Percentiles rank a stretch among this genome's conserved stretches.
These are phyloP conservation scores for Zelonia costaricensis DNA, from an alignment of 208 protist species.

Conservation along the genomic window DNA sequence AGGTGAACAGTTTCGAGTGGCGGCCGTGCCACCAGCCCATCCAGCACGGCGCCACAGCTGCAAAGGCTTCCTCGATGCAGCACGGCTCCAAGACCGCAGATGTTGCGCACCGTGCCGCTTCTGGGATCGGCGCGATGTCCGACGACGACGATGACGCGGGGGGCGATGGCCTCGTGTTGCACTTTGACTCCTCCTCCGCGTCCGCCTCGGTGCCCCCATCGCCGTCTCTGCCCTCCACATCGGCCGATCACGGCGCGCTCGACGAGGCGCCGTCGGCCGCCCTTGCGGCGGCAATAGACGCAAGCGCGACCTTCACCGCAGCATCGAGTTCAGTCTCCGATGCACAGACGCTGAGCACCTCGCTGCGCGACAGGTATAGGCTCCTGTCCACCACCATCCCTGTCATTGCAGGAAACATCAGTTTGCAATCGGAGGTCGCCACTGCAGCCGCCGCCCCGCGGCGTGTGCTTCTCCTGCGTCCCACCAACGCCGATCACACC, in stretches of 20 bases:
- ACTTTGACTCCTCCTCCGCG: slow-evolving; percentile 16
- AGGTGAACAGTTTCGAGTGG: slow-evolving; percentile 9
- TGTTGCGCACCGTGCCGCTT: not conserved
- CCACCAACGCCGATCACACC: no score
- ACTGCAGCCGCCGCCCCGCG: no score
- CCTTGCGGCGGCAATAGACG: not conserved
- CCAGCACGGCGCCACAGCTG: not conserved
- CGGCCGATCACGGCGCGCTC: not conserved
- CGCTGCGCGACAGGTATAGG: no score
- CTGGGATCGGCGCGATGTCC: not conserved
- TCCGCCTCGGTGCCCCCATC: not conserved
- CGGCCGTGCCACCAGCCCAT: slow-evolving; percentile 1
- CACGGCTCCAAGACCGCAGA: not conserved
- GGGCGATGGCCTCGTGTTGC: slow-evolving; percentile 16
- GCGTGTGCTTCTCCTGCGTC: no score
- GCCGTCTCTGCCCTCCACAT: not conserved
- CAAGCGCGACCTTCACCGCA: no score
- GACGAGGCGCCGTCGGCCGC: no score
- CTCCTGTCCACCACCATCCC: no score
- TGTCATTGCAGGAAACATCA: no score
- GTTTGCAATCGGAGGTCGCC: no score
- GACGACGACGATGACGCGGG: not conserved
- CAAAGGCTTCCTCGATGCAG: not conserved
- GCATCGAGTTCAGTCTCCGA: no score
- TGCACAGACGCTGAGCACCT: no score